Evolutionary conservation across 1,139 yeast species (phyloP).

Genomic region (Yamadazyma membranifaciens): DNA sequence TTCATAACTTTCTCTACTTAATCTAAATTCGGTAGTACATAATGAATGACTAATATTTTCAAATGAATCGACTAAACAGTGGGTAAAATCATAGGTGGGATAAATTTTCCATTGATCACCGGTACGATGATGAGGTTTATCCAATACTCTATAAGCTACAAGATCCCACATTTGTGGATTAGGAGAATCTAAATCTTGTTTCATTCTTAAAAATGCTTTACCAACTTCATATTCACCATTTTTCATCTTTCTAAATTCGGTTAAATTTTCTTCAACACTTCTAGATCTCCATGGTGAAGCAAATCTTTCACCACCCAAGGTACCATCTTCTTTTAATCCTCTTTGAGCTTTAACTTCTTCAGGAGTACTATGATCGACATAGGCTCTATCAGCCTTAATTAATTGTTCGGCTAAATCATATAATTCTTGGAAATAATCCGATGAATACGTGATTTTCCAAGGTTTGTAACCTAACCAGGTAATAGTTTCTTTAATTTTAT

Average conservation of each 20-base stretch:
- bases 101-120: constrained; percentile 97
- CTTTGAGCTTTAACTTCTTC: constrained; percentile 89
- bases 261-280: constrained; percentile 69
- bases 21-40: constrained; percentile 91
- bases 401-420: constrained; percentile 84
- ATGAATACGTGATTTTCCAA: constrained; percentile 91
- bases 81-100: constrained; percentile 98
- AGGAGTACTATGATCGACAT: constrained; percentile 90
- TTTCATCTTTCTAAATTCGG: constrained; percentile 85
- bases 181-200: constrained; percentile 87
- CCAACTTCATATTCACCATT: constrained; percentile 88
- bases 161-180: constrained; percentile 99
- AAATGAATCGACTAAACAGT: constrained; percentile 96
- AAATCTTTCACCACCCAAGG: constrained; percentile 86
- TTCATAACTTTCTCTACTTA: constrained; percentile 93
- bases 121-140: constrained; percentile 93
- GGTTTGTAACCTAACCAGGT: constrained; percentile 94
- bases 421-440: constrained; percentile 88
- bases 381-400: constrained; percentile 69
- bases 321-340: constrained; percentile 88
- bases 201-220: constrained; percentile 94
- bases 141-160: constrained; percentile 94
- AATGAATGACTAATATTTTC: constrained; percentile 94
- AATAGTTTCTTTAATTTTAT: constrained; percentile 79
- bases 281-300: constrained; percentile 77